Conservation (phyloP, 129 eudicot genomes). For the Lonicera japonica region DNA sequence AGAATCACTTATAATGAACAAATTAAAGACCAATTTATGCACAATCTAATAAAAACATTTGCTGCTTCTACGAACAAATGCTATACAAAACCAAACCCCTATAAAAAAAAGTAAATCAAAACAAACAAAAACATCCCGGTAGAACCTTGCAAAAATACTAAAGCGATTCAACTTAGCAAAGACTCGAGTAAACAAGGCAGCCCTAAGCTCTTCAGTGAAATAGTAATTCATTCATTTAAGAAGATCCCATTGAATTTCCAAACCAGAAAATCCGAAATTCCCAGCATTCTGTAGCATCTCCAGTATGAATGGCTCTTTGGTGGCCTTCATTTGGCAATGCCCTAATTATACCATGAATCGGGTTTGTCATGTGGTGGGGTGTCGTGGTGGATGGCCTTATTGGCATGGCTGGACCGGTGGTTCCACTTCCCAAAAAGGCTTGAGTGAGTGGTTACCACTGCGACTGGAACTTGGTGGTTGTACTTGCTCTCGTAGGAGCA, state of each 20-base stretch:
- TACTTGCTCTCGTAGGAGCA: slow-evolving; percentile 85
- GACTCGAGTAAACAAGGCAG: slow-evolving; percentile 48
- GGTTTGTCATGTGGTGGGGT: slow-evolving; percentile 19
- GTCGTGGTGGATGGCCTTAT: slow-evolving; percentile 24
- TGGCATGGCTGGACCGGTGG: slow-evolving; percentile 23
- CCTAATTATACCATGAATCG: slow-evolving; percentile 8
- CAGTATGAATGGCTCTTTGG: slow-evolving; percentile 31
- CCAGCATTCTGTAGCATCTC: slow-evolving; percentile 34
- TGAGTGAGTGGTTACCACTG: slow-evolving; percentile 39
- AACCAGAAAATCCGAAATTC: slow-evolving; percentile 26
- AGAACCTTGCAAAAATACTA: too few relatives aligned
- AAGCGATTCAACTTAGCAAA: slow-evolving; percentile 24
- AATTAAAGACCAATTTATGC: too few relatives aligned
- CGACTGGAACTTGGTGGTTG: slow-evolving; percentile 77
- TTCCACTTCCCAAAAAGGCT: slow-evolving; percentile 18
- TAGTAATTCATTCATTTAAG: slow-evolving; percentile 22
- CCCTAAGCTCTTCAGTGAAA: slow-evolving; percentile 46
- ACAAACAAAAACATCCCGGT: slow-evolving; percentile 14
- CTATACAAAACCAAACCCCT: slow-evolving; percentile 18
- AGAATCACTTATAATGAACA: too few relatives aligned
- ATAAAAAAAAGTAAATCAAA: slow-evolving; percentile 15
- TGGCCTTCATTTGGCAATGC: slow-evolving; percentile 13
- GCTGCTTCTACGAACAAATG: too few relatives aligned
- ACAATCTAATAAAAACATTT: too few relatives aligned
- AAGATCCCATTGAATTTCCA: slow-evolving; percentile 25